These are phyloP conservation scores for Macroventuria anomochaeta DNA, from an alignment of 2,329 filamentous ascomycete species.

Conservation along the genomic window DNA sequence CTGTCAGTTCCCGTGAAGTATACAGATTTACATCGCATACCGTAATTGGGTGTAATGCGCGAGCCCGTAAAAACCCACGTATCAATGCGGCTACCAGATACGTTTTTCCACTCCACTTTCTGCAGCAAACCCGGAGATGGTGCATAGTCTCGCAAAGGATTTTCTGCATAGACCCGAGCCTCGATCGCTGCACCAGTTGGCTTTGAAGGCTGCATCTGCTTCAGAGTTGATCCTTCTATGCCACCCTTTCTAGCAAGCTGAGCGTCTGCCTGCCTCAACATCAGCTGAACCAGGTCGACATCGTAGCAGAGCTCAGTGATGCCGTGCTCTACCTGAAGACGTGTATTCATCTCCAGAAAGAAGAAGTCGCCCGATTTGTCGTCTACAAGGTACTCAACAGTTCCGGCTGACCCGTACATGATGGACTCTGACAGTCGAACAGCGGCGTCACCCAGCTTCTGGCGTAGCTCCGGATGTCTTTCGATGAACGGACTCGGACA, in stretches of 20 bases:
- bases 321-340: conserved; percentile 65
- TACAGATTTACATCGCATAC: conserved; percentile 34
- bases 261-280: conserved; percentile 63
- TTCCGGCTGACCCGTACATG: conserved; percentile 82
- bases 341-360: conserved; percentile 66
- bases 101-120: conserved; percentile 61
- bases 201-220: conserved; percentile 50
- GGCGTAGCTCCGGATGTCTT: conserved; percentile 61
- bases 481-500: conserved; percentile 76
- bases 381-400: conserved; percentile 89
- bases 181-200: conserved; percentile 61
- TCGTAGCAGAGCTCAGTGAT: conserved; percentile 64
- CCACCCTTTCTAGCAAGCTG: conserved; percentile 56
- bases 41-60: conserved; percentile 64
- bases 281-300: conserved; percentile 62
- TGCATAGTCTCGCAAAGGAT: conserved; percentile 64
- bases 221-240: conserved; percentile 51
- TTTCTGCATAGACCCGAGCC: conserved; percentile 64
- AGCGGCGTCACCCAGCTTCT: conserved; percentile 69
- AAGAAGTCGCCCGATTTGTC: conserved; percentile 81
- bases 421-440: conserved; percentile 67
- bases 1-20: not conserved
- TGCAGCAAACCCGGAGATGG: conserved; percentile 67
- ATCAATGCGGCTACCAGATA: conserved; percentile 62
- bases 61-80: conserved; percentile 68